phyloP scores from a whole-genome alignment of 306 rosid genomes.

The Inga laurina region DNA sequence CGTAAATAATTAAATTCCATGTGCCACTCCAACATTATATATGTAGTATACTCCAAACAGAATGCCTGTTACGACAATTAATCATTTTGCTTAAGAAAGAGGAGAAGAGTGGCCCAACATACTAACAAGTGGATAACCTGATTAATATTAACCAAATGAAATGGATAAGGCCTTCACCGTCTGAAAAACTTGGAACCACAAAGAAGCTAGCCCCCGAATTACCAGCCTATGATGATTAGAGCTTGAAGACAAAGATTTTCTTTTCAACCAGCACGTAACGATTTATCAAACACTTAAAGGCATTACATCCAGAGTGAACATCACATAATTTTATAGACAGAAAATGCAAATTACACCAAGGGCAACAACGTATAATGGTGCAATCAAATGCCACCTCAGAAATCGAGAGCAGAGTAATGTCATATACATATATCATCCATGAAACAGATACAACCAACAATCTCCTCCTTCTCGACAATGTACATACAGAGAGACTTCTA shows the following conservation, averaged over 20 bases:
- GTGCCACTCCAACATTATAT: too few relatives aligned
- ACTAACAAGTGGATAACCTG: neutral
- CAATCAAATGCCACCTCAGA: constrained; percentile 35
- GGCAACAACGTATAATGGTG: neutral
- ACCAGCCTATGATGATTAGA: neutral
- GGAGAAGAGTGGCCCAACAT: neutral
- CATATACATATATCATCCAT: constrained; percentile 4
- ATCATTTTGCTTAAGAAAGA: neutral
- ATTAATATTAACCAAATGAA: neutral
- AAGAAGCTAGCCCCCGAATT: too few relatives aligned
- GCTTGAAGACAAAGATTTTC: constrained; percentile 34
- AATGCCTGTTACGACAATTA: neutral
- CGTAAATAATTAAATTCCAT: neutral
- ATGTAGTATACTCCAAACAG: too few relatives aligned
- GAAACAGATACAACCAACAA: constrained; percentile 4
- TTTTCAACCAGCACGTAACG: neutral
- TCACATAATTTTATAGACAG: neutral
- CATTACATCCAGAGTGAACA: neutral
- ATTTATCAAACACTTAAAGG: neutral
- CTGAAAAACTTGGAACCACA: neutral
- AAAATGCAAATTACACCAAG: neutral
- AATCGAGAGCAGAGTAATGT: neutral
- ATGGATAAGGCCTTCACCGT: neutral
- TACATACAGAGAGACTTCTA: constrained; percentile 36
- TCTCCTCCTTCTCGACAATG: constrained; percentile 26